Percentiles rank a stretch among this genome's conserved stretches.
phyloP scores from a whole-genome alignment of 805 yeast genomes.

The Pichia thaimueangensis region DNA sequence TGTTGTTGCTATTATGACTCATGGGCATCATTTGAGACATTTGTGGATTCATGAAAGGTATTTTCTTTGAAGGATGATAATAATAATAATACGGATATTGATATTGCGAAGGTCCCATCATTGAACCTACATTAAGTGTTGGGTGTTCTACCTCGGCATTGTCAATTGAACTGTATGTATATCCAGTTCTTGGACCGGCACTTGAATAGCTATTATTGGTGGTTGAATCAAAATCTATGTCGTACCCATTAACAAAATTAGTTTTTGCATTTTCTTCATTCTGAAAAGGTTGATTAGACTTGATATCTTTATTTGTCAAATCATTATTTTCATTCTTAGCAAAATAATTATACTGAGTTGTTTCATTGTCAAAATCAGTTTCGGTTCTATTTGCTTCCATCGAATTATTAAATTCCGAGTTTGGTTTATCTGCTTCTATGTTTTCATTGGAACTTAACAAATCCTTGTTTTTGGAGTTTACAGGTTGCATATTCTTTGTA shows the following conservation, averaged over 20 bases:
- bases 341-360: neutral
- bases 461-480: neutral
- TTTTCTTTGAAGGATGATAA: conserved; percentile 26
- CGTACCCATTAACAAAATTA: neutral
- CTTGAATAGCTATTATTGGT: conserved; percentile 23
- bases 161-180: conserved; percentile 26
- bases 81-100: conserved; percentile 27
- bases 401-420: neutral
- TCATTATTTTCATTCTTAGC: conserved; percentile 11
- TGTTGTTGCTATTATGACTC: neutral
- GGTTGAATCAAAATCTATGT: conserved; percentile 18
- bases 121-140: neutral
- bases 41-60: conserved; percentile 13
- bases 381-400: neutral
- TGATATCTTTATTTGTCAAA: neutral
- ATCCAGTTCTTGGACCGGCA: conserved; percentile 25
- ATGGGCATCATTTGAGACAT: conserved; percentile 6
- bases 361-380: conserved; percentile 9
- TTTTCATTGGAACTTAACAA: conserved; percentile 4
- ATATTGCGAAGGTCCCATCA: conserved; percentile 10
- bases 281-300: neutral
- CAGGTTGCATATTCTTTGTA: neutral
- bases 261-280: conserved; percentile 1
- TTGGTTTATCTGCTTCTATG: conserved; percentile 13
- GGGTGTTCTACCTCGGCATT: conserved; percentile 17